Conservation (phyloP, 176 grass and related monocot genomes). For the Oropetium thomaeum region DNA sequence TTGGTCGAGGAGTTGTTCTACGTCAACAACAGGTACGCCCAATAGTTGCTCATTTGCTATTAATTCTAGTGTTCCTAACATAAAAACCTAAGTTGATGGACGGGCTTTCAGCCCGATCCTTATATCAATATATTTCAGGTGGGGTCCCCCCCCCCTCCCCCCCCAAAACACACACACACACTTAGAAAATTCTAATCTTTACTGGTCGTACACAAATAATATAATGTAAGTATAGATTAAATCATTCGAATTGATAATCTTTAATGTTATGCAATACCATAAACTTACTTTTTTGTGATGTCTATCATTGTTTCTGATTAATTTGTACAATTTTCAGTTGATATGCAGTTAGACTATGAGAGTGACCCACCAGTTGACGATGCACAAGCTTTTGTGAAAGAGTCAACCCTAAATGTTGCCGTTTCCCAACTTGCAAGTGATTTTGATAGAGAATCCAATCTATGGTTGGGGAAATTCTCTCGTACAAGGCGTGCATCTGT, state of each 20-base stretch:
- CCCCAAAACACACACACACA: no score
- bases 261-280: neutral
- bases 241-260: neutral
- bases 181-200: neutral
- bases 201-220: conserved; percentile 9
- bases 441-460: conserved; percentile 86
- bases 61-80: neutral
- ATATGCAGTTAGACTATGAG: conserved; percentile 72
- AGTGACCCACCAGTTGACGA: conserved; percentile 56
- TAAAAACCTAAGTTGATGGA: no score
- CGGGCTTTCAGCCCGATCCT: no score
- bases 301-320: conserved; percentile 31
- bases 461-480: conserved; percentile 67
- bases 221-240: neutral
- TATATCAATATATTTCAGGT: no score
- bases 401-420: conserved; percentile 55
- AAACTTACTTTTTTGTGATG: neutral
- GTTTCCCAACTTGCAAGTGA: conserved; percentile 80
- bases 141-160: no score
- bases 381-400: conserved; percentile 36
- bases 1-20: conserved; percentile 5
- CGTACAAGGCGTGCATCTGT: conserved; percentile 47
- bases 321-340: conserved; percentile 59
- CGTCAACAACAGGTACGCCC: conserved; percentile 54
- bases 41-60: neutral